Evolutionary conservation across 306 rosid genomes (phyloP).

Genomic region (Myrica gale): DNA sequence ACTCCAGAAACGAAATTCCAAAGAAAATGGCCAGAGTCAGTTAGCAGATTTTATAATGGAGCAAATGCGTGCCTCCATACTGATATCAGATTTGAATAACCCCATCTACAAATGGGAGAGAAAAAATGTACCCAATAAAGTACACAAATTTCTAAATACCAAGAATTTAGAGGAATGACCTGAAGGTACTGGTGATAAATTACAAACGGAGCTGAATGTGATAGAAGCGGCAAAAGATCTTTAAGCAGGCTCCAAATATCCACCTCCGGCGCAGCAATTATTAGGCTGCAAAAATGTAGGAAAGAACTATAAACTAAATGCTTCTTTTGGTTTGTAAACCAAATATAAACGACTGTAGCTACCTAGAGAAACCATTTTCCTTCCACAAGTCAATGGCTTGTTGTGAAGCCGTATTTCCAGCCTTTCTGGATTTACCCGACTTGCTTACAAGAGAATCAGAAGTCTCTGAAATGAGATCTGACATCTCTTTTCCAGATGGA

Average conservation of each 20-base stretch:
- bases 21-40: not conserved
- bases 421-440: conserved; percentile 56
- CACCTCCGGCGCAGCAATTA: conserved; percentile 83
- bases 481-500: conserved; percentile 35
- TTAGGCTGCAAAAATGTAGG: conserved; percentile 47
- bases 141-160: conserved; percentile 1
- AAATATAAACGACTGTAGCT: conserved; percentile 10
- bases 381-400: conserved; percentile 70
- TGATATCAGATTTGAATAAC: not conserved
- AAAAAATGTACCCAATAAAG: not conserved
- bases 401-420: conserved; percentile 71
- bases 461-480: conserved; percentile 41
- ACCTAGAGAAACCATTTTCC: conserved; percentile 90
- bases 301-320: not conserved
- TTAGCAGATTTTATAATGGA: not conserved
- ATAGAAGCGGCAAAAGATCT: conserved; percentile 66
- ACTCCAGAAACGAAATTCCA: not conserved
- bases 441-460: conserved; percentile 31
- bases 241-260: conserved; percentile 66
- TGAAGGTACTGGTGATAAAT: conserved; percentile 92
- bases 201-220: conserved; percentile 93
- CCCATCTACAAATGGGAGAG: not conserved
- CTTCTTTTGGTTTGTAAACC: not conserved
- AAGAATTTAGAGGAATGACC: conserved; percentile 42
- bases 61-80: not conserved